phyloP scores from a whole-genome alignment of 495 filamentous ascomycete genomes.

The Penicillium cosmopolitanum region DNA sequence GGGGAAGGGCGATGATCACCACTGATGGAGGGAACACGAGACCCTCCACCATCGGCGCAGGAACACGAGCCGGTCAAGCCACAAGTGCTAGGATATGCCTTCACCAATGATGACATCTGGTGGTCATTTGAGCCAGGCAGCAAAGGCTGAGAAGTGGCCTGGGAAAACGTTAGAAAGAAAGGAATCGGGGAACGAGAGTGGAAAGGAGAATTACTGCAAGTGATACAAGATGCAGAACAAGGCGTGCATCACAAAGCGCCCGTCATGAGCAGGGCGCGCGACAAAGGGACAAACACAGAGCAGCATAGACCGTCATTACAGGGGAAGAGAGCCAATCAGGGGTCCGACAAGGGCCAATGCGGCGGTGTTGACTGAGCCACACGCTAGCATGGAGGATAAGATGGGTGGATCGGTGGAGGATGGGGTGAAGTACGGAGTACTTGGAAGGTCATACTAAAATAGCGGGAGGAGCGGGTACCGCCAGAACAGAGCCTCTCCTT shows the following conservation, averaged over 20 bases:
- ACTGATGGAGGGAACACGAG: slow-evolving; percentile 22
- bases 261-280: background rate
- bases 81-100: slow-evolving; percentile 13
- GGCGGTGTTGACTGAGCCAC: slow-evolving; percentile 29
- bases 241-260: slow-evolving; percentile 1
- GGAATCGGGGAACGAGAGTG: background rate
- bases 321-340: slow-evolving; percentile 13
- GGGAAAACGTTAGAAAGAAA: background rate
- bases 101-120: slow-evolving; percentile 18
- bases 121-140: slow-evolving; percentile 9
- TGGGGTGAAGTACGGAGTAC: background rate
- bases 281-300: background rate
- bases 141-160: slow-evolving; percentile 9
- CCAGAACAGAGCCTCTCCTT: background rate
- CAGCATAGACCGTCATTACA: slow-evolving; percentile 10
- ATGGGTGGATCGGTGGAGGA: background rate
- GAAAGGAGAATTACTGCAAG: background rate
- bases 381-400: slow-evolving; percentile 4
- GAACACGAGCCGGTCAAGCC: slow-evolving; percentile 36
- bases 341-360: background rate
- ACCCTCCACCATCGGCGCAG: slow-evolving; percentile 22
- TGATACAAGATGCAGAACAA: slow-evolving; percentile 4
- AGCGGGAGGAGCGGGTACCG: background rate
- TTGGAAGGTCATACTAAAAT: background rate
- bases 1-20: too few relatives aligned